Conservation (phyloP, 2,329 filamentous ascomycete species). For the Spiromastix sp. region DNA sequence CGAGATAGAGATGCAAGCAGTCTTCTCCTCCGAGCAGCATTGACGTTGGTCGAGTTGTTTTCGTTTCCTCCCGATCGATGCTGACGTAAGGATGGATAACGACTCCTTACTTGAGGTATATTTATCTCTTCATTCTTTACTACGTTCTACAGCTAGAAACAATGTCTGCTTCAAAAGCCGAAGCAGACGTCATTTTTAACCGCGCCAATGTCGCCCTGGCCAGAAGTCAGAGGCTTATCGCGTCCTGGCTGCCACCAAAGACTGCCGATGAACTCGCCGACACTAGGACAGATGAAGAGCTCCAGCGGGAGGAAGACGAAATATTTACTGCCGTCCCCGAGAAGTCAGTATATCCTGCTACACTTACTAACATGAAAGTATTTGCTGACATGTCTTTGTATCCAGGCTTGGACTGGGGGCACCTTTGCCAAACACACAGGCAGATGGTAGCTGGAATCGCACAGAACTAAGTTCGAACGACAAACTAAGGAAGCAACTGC, state of each 20-base stretch:
- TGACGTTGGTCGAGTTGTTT: neutral
- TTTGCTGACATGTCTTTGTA: no score
- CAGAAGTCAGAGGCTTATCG: conserved; percentile 43
- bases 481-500: conserved; percentile 34
- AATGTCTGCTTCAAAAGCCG: conserved; percentile 26
- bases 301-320: conserved; percentile 43
- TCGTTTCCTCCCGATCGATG: no score
- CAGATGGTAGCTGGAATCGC: conserved; percentile 30
- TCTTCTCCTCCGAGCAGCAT: no score
- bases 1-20: neutral
- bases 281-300: conserved; percentile 33
- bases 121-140: neutral
- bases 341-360: conserved; percentile 37
- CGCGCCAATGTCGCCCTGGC: conserved; percentile 43
- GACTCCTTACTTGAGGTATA: neutral
- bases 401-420: conserved; percentile 39
- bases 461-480: conserved; percentile 34
- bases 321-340: conserved; percentile 44
- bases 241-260: conserved; percentile 46
- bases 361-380: no score
- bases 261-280: conserved; percentile 27
- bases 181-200: conserved; percentile 47
- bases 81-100: neutral
- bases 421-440: conserved; percentile 31
- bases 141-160: neutral